These are phyloP conservation scores for Suhomyces chickasaworum DNA, from an alignment of 1,139 yeast species.

Conservation along the genomic window DNA sequence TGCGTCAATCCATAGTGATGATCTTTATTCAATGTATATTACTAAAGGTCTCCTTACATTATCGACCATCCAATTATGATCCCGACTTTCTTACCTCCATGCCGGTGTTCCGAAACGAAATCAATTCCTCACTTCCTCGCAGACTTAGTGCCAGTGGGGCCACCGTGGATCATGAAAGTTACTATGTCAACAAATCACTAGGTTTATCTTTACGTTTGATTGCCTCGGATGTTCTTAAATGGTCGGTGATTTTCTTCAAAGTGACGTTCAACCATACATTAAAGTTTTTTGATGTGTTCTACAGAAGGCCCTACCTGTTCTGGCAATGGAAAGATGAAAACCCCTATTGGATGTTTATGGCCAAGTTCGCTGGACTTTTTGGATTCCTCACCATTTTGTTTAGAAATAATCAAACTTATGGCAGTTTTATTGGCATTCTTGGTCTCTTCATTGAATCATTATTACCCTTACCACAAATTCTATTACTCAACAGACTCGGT, in stretches of 20 bases:
- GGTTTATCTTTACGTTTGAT: conserved; percentile 19
- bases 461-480: conserved; percentile 84
- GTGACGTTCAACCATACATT: conserved; percentile 35
- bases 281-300: conserved; percentile 69
- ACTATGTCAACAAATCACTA: conserved; percentile 13
- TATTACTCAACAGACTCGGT: conserved; percentile 66
- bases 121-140: conserved; percentile 27
- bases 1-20: conserved; percentile 80
- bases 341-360: conserved; percentile 68
- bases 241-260: conserved; percentile 15
- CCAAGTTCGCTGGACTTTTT: conserved; percentile 45
- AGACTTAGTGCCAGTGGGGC: conserved; percentile 14
- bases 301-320: conserved; percentile 62
- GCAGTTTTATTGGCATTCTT: conserved; percentile 64
- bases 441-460: conserved; percentile 82
- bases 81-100: conserved; percentile 42
- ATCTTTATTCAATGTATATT: conserved; percentile 68
- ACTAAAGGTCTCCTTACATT: conserved; percentile 61
- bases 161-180: conserved; percentile 18
- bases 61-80: conserved; percentile 50
- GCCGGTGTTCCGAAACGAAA: conserved; percentile 34
- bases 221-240: conserved; percentile 27
- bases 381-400: conserved; percentile 49
- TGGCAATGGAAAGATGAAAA: conserved; percentile 83
- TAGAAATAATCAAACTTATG: conserved; percentile 43